Evolutionary conservation across 352 stramenopile genomes (phyloP).

Genomic region (Halophytophthora polymorphica): DNA sequence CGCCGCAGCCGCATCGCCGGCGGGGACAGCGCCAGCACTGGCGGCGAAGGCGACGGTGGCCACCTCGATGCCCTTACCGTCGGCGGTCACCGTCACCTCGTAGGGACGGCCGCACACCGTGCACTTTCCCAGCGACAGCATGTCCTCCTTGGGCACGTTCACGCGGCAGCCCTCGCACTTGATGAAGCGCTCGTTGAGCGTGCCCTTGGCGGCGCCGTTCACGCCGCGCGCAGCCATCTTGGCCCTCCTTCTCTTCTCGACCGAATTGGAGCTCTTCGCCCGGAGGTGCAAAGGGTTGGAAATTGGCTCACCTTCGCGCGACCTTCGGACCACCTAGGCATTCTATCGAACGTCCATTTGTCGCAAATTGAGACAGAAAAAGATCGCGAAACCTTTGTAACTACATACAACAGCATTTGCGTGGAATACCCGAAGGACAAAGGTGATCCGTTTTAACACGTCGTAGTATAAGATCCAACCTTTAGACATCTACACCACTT

Average conservation of each 20-base stretch:
- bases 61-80: constrained; percentile 23
- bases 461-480: too few species aligned
- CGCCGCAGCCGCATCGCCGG: neutral
- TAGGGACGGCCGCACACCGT: constrained; percentile 54
- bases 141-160: constrained; percentile 80
- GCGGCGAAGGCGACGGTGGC: constrained; percentile 40
- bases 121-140: constrained; percentile 58
- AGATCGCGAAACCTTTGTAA: too few species aligned
- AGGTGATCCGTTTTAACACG: too few species aligned
- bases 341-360: neutral
- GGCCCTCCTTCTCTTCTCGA: neutral
- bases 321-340: constrained; percentile 19
- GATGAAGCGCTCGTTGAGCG: constrained; percentile 78
- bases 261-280: neutral
- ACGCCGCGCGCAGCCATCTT: constrained; percentile 42
- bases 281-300: neutral
- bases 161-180: constrained; percentile 69
- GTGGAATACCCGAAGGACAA: too few species aligned
- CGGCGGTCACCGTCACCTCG: constrained; percentile 22
- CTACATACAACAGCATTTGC: too few species aligned
- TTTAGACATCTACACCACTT: too few species aligned
- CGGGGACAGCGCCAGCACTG: neutral
- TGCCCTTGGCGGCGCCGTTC: constrained; percentile 51
- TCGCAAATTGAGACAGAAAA: too few species aligned
- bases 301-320: constrained; percentile 1